phyloP scores from a whole-genome alignment of 2,329 filamentous ascomycete genomes.

The Seiridium cupressi region DNA sequence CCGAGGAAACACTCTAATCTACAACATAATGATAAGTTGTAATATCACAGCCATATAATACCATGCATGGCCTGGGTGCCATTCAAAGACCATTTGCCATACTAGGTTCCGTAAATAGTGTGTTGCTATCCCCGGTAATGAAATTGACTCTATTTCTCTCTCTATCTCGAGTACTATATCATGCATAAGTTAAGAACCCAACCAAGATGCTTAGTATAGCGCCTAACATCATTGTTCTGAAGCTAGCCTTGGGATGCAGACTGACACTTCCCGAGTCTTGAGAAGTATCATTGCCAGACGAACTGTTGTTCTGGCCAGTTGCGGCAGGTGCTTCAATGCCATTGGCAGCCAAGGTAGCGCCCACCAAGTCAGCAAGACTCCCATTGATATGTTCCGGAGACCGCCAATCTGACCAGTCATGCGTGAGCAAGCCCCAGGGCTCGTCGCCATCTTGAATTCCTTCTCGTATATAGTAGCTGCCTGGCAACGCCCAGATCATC shows the following conservation, averaged over 20 bases:
- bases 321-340: neutral
- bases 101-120: too few species aligned
- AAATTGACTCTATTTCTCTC: neutral
- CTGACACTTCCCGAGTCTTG: neutral
- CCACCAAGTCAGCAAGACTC: slow-evolving; percentile 34
- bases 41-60: too few species aligned
- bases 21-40: too few species aligned
- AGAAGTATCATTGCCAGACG: neutral
- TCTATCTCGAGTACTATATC: neutral
- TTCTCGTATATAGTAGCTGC: slow-evolving; percentile 55
- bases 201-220: neutral
- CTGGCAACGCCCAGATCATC: slow-evolving; percentile 57
- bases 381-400: slow-evolving; percentile 36
- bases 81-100: too few species aligned
- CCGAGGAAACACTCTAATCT: too few species aligned
- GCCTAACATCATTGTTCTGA: neutral
- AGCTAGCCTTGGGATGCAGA: neutral
- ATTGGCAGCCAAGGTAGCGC: slow-evolving; percentile 18
- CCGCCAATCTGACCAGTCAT: slow-evolving; percentile 52
- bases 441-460: slow-evolving; percentile 55
- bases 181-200: neutral
- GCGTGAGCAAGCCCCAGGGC: slow-evolving; percentile 52
- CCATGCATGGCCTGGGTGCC: too few species aligned
- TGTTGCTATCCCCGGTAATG: neutral
- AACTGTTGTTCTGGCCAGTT: neutral